Conservation (phyloP, 768 basidiomycete species). For the Xerocomellus intermedius region DNA sequence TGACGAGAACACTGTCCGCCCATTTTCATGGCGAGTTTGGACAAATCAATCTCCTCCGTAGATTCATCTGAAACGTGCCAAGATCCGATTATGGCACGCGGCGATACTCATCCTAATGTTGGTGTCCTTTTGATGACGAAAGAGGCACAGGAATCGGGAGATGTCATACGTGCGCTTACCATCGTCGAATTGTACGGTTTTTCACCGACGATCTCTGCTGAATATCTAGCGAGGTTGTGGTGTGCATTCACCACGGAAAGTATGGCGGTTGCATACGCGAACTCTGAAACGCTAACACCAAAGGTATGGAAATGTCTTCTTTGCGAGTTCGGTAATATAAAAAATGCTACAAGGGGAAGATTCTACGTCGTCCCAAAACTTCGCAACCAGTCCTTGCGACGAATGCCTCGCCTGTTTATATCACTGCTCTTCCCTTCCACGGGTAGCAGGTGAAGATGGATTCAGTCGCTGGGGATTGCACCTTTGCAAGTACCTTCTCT, state of each 20-base stretch:
- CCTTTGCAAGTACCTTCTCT: background rate
- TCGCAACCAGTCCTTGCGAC: slow-evolving; percentile 1
- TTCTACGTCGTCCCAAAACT: slow-evolving; percentile 30
- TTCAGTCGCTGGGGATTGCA: background rate
- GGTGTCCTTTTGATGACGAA: slow-evolving; percentile 66
- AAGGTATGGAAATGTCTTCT: slow-evolving; percentile 43
- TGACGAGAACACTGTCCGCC: slow-evolving; percentile 45
- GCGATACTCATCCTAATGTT: slow-evolving; percentile 49
- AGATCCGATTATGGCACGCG: slow-evolving; percentile 40
- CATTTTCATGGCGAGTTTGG: slow-evolving; percentile 52
- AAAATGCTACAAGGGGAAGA: slow-evolving; percentile 31
- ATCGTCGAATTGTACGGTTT: background rate
- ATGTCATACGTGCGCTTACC: slow-evolving; percentile 26
- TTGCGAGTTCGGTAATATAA: background rate
- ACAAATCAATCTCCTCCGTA: background rate
- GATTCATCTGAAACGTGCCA: slow-evolving; percentile 1
- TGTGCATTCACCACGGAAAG: slow-evolving; percentile 82
- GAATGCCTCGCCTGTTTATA: slow-evolving; percentile 47
- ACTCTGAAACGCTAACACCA: slow-evolving; percentile 49
- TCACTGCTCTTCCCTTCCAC: slow-evolving; percentile 50
- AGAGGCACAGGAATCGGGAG: slow-evolving; percentile 32
- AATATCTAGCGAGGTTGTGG: slow-evolving; percentile 61
- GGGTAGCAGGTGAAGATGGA: slow-evolving; percentile 7
- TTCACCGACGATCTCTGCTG: background rate
- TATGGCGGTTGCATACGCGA: slow-evolving; percentile 77